A percentile compares a stretch with the other conserved stretches of the same genome.
Evolutionary conservation across 2,329 filamentous ascomycete genomes (phyloP).

Genomic region (Apiospora rasikravindrae): DNA sequence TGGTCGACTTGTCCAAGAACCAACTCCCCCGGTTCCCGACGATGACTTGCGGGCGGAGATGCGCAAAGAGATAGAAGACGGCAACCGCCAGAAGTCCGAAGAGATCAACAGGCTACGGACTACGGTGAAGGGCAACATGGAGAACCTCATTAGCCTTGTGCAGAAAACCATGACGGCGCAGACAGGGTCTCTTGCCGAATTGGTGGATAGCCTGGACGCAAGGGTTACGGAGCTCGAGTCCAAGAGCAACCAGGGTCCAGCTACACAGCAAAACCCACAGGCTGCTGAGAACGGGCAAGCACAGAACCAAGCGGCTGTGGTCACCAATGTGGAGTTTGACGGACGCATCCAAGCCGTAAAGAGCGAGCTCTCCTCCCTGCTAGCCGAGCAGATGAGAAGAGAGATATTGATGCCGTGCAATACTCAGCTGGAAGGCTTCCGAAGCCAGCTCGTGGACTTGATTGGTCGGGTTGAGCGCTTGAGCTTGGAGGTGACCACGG

Average conservation of each 20-base stretch:
- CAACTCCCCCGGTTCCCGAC: conserved; percentile 16
- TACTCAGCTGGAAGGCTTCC: background rate
- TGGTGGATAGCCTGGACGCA: background rate
- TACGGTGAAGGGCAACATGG: conserved; percentile 22
- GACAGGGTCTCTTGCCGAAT: conserved; percentile 19
- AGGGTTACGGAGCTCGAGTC: conserved; percentile 7
- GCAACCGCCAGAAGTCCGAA: background rate
- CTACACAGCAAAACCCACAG: too few species aligned
- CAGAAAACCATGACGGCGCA: background rate
- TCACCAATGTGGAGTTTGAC: background rate
- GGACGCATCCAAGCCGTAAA: background rate
- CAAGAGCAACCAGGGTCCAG: background rate
- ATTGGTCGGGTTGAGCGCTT: background rate
- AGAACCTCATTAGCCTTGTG: background rate
- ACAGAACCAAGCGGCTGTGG: too few species aligned
- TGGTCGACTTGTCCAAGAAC: conserved; percentile 16
- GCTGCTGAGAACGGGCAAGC: background rate
- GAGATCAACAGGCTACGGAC: background rate
- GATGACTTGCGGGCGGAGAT: conserved; percentile 14
- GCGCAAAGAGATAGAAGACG: background rate
- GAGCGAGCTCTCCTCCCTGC: background rate
- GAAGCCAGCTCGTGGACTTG: background rate
- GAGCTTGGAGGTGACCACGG: background rate
- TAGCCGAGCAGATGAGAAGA: background rate
- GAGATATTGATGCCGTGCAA: background rate